These are phyloP conservation scores for Echria macrotheca DNA, from an alignment of 495 filamentous ascomycete genomes.

Conservation along the genomic window DNA sequence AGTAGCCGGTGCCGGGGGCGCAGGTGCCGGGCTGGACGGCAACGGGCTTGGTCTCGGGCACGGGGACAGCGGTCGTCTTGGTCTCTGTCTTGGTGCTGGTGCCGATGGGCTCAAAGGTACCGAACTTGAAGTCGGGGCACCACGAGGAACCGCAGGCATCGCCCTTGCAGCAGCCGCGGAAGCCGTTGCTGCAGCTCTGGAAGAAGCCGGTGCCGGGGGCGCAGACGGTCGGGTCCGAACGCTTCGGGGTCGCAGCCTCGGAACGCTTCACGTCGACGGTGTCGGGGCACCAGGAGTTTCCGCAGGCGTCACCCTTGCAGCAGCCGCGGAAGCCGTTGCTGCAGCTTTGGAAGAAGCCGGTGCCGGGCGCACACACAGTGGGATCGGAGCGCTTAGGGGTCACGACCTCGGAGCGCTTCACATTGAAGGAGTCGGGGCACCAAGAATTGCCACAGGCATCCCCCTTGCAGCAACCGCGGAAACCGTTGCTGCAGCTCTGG, in stretches of 20 bases:
- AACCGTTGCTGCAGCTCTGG: constrained; percentile 1
- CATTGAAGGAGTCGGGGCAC: constrained; percentile 2
- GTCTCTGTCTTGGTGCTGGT: too few relatives aligned
- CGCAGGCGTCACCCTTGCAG: constrained; percentile 8
- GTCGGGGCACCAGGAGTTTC: constrained; percentile 2
- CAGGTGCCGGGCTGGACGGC: background rate
- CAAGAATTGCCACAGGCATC: constrained; percentile 3
- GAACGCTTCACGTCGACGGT: background rate
- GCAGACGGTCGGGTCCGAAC: constrained; percentile 7
- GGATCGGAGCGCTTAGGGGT: background rate
- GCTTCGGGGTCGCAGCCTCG: background rate
- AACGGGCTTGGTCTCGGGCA: background rate
- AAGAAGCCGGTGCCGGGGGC: constrained; percentile 6
- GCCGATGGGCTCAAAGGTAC: background rate
- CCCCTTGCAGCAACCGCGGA: constrained; percentile 5
- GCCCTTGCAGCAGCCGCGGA: constrained; percentile 7
- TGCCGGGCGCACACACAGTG: constrained; percentile 6
- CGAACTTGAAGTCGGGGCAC: constrained; percentile 6
- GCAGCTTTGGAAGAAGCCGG: constrained; percentile 8
- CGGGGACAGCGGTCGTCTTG: background rate
- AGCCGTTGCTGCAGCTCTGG: constrained; percentile 8
- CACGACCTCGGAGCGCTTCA: background rate
- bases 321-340: constrained; percentile 7
- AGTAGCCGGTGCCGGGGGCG: background rate
- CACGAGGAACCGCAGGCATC: constrained; percentile 5